Evolutionary conservation across 2,329 filamentous ascomycete species (phyloP).

Genomic region (Fusarium sp.): DNA sequence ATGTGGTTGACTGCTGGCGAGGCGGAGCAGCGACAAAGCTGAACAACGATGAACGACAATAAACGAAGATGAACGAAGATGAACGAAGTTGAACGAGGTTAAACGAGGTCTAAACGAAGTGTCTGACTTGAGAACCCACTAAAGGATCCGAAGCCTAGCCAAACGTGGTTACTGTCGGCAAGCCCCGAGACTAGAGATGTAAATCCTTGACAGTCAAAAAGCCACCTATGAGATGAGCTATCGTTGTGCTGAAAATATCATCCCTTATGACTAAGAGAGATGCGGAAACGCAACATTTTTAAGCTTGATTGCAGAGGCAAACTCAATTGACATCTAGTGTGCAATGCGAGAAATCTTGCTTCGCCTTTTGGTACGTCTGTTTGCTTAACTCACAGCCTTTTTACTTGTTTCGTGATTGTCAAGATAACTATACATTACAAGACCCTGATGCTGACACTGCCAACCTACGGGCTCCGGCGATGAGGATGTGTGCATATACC

Average conservation of each 20-base stretch:
- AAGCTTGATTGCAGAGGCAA: not conserved
- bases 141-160: not conserved
- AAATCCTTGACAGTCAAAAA: not conserved
- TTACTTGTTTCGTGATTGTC: too few species aligned
- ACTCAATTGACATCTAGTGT: not conserved
- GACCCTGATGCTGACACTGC: too few species aligned
- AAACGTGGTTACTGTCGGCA: not conserved
- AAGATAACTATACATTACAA: too few species aligned
- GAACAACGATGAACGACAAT: not conserved
- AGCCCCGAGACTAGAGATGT: not conserved
- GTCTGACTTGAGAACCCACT: not conserved
- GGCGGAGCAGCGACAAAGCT: not conserved
- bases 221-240: not conserved
- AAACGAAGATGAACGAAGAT: not conserved
- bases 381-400: too few species aligned
- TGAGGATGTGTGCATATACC: too few species aligned
- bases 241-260: not conserved
- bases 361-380: not conserved
- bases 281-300: not conserved
- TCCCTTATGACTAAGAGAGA: not conserved
- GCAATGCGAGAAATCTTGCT: not conserved
- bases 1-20: not conserved
- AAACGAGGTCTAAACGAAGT: not conserved
- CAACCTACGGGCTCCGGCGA: too few species aligned
- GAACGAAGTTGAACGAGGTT: conserved; percentile 1